Conservation (phyloP, 2,329 filamentous ascomycete genomes). For the Beauveria brongniartii region DNA sequence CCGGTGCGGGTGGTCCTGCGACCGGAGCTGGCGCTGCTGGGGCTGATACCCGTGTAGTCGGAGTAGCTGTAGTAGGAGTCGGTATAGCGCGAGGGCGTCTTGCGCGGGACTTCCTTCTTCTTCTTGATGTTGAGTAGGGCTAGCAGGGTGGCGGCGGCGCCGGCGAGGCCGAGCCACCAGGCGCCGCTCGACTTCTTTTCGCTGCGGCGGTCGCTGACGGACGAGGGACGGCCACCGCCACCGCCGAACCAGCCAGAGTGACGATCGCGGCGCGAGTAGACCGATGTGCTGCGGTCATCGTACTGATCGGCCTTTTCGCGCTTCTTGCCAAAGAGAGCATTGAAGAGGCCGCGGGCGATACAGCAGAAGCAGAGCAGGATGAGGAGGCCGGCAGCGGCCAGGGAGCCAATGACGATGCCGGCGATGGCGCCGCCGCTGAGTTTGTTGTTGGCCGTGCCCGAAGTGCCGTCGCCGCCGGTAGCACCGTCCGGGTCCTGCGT, state of each 20-base stretch:
- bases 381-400: slow-evolving; percentile 59
- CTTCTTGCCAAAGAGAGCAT: slow-evolving; percentile 53
- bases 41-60: slow-evolving; percentile 31
- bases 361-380: slow-evolving; percentile 69
- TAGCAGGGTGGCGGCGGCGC: slow-evolving; percentile 41
- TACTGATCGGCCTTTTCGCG: slow-evolving; percentile 50
- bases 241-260: slow-evolving; percentile 49
- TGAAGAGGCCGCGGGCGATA: slow-evolving; percentile 55
- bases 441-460: slow-evolving; percentile 30
- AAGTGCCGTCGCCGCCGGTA: slow-evolving; percentile 24
- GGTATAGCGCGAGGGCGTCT: slow-evolving; percentile 37
- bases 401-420: slow-evolving; percentile 68
- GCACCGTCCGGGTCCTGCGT: slow-evolving; percentile 31
- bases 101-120: slow-evolving; percentile 30
- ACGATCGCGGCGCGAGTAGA: slow-evolving; percentile 41
- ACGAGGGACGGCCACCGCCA: slow-evolving; percentile 32
- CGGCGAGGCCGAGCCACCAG: slow-evolving; percentile 46
- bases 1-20: slow-evolving; percentile 30
- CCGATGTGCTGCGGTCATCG: slow-evolving; percentile 51
- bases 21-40: slow-evolving; percentile 41
- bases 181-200: slow-evolving; percentile 41
- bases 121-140: slow-evolving; percentile 47
- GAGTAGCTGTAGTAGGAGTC: slow-evolving; percentile 49
- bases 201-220: slow-evolving; percentile 30
- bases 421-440: slow-evolving; percentile 69